Base-by-base conservation (phyloP, 2,329 filamentous ascomycete species). In the Aureobasidium musti region DNA sequence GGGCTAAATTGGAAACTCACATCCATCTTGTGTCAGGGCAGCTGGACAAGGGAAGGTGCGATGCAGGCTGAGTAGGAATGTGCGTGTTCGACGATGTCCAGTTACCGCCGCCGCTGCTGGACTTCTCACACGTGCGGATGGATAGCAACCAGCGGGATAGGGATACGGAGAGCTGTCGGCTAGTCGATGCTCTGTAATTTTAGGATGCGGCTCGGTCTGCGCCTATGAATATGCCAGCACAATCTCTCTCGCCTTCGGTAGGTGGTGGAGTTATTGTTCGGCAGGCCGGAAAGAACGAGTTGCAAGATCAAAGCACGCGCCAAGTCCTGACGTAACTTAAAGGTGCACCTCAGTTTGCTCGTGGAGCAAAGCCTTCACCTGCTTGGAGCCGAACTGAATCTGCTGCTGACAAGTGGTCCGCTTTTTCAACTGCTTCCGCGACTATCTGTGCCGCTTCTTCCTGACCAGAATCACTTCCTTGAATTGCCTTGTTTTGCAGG, bases 261-360 rank as follows among this genome's bases (percentile, higher is more conserved):
- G 59, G 45, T 63, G 45, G 33, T 63, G 45, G 23, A 30, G 59
- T 52, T 63, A 41, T 52, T 63, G 59, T 63, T 63, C 59, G 59
- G 59, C 59, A 63, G 43, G 45, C 43, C 59, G 59, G 57, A 50
- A 61, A 63, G 59, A 63, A 63, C 59, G 59, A 50, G 59, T 52
- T 52, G 59, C 59, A 63, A 63, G 59, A 50, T 63, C 30, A 63
- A 61, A 63, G 59, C 43, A 63, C 33, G 45, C 41, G 59, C 45
- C 59, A 50, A 50, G 35, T 26, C 30, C 41, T 35, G 56, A 61
- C 57, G 41, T 30, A 6, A 23, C 14, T 50, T 26, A 30, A n/a
- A 45, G n/a, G 43, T 14, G n/a, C 43, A 47, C 30, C n/a, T 26
- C 56, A 60, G 39, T 61, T 61, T 61, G 57, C 57, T 49, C 43